A percentile compares a stretch with the other conserved stretches of the same genome.
Evolutionary conservation across 352 stramenopile species (phyloP).

Genomic region (Phytophthora vignae): DNA sequence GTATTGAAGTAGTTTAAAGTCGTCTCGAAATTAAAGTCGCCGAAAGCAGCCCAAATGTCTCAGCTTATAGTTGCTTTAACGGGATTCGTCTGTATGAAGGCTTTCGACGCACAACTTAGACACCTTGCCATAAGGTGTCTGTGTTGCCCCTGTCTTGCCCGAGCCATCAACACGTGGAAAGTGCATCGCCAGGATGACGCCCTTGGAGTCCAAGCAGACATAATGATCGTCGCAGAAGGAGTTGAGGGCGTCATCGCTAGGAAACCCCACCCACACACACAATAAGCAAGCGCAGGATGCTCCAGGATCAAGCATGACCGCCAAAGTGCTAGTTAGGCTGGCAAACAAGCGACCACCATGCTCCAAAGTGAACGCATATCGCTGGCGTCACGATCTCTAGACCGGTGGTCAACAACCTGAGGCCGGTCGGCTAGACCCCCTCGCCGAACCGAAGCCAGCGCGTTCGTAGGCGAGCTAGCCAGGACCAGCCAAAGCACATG

Average conservation of each 20-base stretch:
- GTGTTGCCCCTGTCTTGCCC: too few species aligned
- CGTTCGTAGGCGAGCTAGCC: neutral
- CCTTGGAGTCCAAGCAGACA: neutral
- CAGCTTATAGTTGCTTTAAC: too few species aligned
- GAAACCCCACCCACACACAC: neutral
- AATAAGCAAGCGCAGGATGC: neutral
- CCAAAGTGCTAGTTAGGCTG: too few species aligned
- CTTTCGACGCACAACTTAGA: too few species aligned
- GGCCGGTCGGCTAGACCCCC: neutral
- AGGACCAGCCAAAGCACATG: neutral
- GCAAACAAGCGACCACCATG: too few species aligned
- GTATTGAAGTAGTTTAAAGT: too few species aligned
- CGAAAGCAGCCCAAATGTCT: too few species aligned
- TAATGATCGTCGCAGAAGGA: neutral
- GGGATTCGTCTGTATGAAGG: too few species aligned
- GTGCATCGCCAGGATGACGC: conserved; percentile 33
- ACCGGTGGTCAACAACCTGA: conserved; percentile 1
- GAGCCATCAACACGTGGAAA: neutral
- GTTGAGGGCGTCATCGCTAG: conserved; percentile 8
- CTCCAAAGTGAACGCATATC: neutral
- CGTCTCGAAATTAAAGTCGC: too few species aligned
- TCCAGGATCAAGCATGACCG: neutral
- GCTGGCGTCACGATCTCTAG: neutral
- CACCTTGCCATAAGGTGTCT: too few species aligned
- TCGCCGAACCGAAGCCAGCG: neutral